Evolutionary conservation across 2,329 filamentous ascomycete species (phyloP).

Genomic region (Hymenoscyphus fructigenus): DNA sequence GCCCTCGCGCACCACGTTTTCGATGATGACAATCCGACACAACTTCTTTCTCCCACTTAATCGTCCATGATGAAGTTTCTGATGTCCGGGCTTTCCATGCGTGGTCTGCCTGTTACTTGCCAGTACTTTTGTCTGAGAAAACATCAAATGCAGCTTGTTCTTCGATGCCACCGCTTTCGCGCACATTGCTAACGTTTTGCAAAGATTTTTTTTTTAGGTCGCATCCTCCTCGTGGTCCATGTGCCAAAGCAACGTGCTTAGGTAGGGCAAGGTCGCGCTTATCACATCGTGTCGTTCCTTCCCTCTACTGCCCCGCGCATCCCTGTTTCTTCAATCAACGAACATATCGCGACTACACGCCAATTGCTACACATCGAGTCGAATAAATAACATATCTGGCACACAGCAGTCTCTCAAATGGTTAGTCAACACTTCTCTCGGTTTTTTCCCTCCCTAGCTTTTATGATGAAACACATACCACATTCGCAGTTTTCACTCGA

Average conservation of each 20-base stretch:
- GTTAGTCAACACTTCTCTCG: conserved; percentile 19
- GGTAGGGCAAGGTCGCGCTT: neutral
- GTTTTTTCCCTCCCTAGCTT: conserved; percentile 26
- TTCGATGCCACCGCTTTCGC: conserved; percentile 25
- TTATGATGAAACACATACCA: conserved; percentile 73
- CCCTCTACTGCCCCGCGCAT: neutral
- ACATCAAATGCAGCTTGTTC: conserved; percentile 10
- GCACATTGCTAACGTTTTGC: conserved; percentile 22
- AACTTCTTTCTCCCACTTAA: conserved; percentile 87
- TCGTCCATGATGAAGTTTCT: conserved; percentile 80
- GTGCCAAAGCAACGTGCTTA: neutral
- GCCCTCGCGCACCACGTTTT: conserved; percentile 9
- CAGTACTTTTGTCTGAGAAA: conserved; percentile 80
- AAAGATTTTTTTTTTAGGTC: conserved; percentile 26
- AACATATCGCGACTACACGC: neutral
- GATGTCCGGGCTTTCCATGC: conserved; percentile 62
- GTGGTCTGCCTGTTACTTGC: conserved; percentile 78
- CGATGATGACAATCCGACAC: conserved; percentile 67
- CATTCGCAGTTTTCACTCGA: conserved; percentile 91
- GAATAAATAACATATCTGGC: neutral
- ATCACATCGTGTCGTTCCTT: neutral
- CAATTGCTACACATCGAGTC: conserved; percentile 5
- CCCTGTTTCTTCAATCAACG: neutral
- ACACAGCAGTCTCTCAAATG: conserved; percentile 8
- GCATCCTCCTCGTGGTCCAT: neutral